Evolutionary conservation across 495 filamentous ascomycete species (phyloP).

Genomic region (Penicillium ucsense): DNA sequence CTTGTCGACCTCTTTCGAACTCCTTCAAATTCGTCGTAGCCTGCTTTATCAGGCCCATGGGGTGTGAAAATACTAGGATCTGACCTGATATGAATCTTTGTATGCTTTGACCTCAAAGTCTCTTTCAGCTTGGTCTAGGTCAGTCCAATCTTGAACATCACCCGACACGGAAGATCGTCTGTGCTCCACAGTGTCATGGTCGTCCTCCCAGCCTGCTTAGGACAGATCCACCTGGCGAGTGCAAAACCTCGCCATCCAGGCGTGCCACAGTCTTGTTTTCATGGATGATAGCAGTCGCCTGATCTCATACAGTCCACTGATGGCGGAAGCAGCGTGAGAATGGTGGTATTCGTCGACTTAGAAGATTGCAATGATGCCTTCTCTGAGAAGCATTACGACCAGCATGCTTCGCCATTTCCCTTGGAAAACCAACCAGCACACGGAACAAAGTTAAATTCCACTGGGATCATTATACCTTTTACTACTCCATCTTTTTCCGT

Average conservation of each 20-base stretch:
- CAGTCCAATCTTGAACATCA: background rate
- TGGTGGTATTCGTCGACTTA: conserved; percentile 41
- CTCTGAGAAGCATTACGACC: conserved; percentile 9
- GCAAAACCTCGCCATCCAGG: too few relatives aligned
- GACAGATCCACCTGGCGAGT: too few relatives aligned
- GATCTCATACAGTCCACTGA: conserved; percentile 6
- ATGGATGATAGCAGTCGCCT: conserved; percentile 17
- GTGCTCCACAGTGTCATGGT: conserved; percentile 4
- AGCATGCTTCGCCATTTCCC: conserved; percentile 6
- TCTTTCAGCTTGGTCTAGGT: too few relatives aligned
- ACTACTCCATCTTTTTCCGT: too few relatives aligned
- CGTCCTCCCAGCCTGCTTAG: background rate
- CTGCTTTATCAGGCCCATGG: too few relatives aligned
- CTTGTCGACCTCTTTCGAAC: too few relatives aligned
- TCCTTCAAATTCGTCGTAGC: too few relatives aligned
- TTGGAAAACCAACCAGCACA: conserved; percentile 15
- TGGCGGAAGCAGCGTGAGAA: conserved; percentile 20
- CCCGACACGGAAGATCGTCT: conserved; percentile 1
- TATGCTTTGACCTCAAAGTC: too few relatives aligned
- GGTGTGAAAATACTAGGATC: too few relatives aligned
- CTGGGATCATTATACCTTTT: too few relatives aligned
- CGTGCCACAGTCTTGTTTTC: conserved; percentile 8
- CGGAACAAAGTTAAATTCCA: too few relatives aligned
- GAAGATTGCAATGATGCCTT: conserved; percentile 23
- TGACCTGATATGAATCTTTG: too few relatives aligned